phyloP scores from a whole-genome alignment of 257 asterid genomes.

The Solanum paucissectum region DNA sequence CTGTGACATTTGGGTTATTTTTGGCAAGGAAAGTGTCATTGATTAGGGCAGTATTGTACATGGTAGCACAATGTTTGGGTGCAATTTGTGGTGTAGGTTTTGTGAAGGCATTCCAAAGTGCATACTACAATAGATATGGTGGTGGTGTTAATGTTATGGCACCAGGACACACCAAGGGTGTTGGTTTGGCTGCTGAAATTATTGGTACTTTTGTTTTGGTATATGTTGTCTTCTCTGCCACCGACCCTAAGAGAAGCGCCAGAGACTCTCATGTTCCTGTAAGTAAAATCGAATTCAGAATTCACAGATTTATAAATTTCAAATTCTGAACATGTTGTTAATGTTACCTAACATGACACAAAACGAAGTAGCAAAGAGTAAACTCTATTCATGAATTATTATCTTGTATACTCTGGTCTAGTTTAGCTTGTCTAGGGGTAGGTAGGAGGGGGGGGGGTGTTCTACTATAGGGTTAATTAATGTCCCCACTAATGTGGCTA shows the following conservation, averaged over 20 bases:
- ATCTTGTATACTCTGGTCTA: background rate
- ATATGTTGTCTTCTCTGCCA: slow-evolving; percentile 75
- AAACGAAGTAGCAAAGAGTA: background rate
- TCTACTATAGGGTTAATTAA: background rate
- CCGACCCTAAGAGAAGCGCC: slow-evolving; percentile 70
- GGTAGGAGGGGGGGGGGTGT: background rate
- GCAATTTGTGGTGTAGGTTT: slow-evolving; percentile 72
- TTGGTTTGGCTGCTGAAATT: slow-evolving; percentile 63
- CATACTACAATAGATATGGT: slow-evolving; percentile 36
- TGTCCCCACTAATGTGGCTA: background rate
- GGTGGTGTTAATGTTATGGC: slow-evolving; percentile 59
- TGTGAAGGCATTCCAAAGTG: slow-evolving; percentile 55
- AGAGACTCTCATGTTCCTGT: slow-evolving; percentile 81
- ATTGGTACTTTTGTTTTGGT: slow-evolving; percentile 72
- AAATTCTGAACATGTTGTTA: background rate
- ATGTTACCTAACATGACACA: background rate
- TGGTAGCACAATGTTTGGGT: slow-evolving; percentile 64
- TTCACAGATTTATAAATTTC: background rate
- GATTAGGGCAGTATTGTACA: slow-evolving; percentile 48
- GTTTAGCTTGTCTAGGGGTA: background rate
- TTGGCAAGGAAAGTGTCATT: slow-evolving; percentile 62
- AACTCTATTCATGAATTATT: background rate
- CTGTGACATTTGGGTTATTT: slow-evolving; percentile 63
- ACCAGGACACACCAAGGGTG: slow-evolving; percentile 42
- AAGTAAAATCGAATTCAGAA: background rate